Evolutionary conservation across 2,329 filamentous ascomycete genomes (phyloP), one percentile per base, ranked within the genome.

Genomic region (Cordyceps tenuipes): DNA sequence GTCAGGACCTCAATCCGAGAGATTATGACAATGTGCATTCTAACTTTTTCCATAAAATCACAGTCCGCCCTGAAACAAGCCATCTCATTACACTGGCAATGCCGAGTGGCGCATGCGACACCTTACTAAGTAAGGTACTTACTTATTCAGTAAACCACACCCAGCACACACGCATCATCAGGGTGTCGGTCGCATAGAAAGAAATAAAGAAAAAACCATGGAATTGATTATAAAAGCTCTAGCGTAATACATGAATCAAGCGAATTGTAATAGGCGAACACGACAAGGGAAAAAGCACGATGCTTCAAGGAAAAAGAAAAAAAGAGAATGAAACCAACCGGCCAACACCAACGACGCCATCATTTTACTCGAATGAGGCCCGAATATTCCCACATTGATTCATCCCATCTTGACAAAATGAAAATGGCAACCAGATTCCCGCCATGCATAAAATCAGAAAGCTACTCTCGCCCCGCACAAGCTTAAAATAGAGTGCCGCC

Each of bases 401-500:
- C 59, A 56, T 61, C 29, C 46, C 47, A 53, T 57, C 61, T 57
- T 47, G 50, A 61, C 43, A 54, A 61, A 61, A 44, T 62, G 64
- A 51, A 23, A 59, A 49, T 48, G 62, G 56, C 61, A 62, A 50
- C 64, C 62, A 58, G 64, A 62, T 58, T 60, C 57, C 43, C 61
- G 59, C 57, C 54, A 59, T 54, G 50, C 48, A 43, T 50, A 46
- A 51, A 50, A 57, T 44, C 46, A 56, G 34, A 54, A 29, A 51
- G 47, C 36, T 46, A 52, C 47, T n/a, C 26, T 53, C 43, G 54
- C 41, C n/a, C 29, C 19, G 46, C 46, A 23, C 21, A 23, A 43
- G 21, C 29, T 65, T 66, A 78, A 77, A 59, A 59, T 41, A 31
- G 43, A 29, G 57, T 41, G 39, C 49, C 50, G 43, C 29, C 31